Evolutionary conservation across 345 rosid species (phyloP).

Genomic region (Populus pruinosa): DNA sequence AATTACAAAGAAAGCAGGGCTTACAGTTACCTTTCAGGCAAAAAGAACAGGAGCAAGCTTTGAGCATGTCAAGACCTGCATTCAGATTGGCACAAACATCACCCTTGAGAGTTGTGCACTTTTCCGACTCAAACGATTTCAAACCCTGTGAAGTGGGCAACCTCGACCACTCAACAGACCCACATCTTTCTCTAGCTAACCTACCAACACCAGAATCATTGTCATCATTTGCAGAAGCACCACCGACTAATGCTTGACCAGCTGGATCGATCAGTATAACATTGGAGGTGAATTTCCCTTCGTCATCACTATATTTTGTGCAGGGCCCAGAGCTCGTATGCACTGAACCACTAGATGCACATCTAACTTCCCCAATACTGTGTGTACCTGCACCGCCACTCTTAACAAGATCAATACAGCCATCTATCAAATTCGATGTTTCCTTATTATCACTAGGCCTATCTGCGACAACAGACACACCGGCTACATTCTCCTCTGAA

Average conservation of each 20-base stretch:
- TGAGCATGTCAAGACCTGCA: slow-evolving; percentile 43
- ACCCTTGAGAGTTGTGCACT: slow-evolving; percentile 41
- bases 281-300: slow-evolving; percentile 15
- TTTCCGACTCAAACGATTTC: slow-evolving; percentile 48
- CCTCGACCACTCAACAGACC: slow-evolving; percentile 34
- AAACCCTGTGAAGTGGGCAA: slow-evolving; percentile 40
- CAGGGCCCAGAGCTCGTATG: slow-evolving; percentile 24
- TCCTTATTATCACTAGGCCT: slow-evolving; percentile 30
- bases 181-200: slow-evolving; percentile 26
- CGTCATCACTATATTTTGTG: slow-evolving; percentile 26
- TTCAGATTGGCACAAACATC: slow-evolving; percentile 34
- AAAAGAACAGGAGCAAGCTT: slow-evolving; percentile 73
- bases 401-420: slow-evolving; percentile 4
- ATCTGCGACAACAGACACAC: slow-evolving; percentile 19
- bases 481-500: slow-evolving; percentile 1
- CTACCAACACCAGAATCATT: slow-evolving; percentile 32
- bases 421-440: slow-evolving; percentile 19
- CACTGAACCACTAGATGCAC: slow-evolving; percentile 31
- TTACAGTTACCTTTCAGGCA: slow-evolving; percentile 64
- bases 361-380: slow-evolving; percentile 23
- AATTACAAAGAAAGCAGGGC: not conserved
- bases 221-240: slow-evolving; percentile 18
- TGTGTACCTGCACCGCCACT: slow-evolving; percentile 25
- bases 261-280: slow-evolving; percentile 18
- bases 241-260: slow-evolving; percentile 13